Conservation (phyloP, 1,284 basidiomycete species). For the Xanthoconium separans region DNA sequence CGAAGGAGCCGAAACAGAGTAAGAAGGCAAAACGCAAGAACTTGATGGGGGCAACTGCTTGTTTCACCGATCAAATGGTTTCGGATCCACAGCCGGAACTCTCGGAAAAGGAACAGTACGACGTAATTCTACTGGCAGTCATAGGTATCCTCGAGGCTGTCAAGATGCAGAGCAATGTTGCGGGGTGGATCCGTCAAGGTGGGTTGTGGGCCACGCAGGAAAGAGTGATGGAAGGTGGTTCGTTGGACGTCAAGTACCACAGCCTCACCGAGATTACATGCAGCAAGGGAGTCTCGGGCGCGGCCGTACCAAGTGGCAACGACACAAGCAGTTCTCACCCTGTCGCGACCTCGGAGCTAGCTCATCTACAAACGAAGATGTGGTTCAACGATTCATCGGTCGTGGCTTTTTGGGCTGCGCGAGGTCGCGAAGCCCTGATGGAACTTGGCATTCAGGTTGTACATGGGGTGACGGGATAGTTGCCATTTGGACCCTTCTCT, state of each 20-base stretch:
- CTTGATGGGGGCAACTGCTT: neutral
- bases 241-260: neutral
- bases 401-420: constrained; percentile 49
- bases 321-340: constrained; percentile 14
- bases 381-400: constrained; percentile 57
- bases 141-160: constrained; percentile 67
- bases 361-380: constrained; percentile 25
- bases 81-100: neutral
- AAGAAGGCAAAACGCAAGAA: constrained; percentile 9
- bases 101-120: constrained; percentile 37
- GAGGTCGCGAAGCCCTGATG: constrained; percentile 48
- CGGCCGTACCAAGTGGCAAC: constrained; percentile 10
- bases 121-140: constrained; percentile 65
- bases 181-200: constrained; percentile 63
- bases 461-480: constrained; percentile 37
- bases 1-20: constrained; percentile 10
- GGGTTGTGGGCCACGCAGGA: constrained; percentile 43
- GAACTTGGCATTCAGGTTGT: constrained; percentile 48
- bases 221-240: constrained; percentile 1
- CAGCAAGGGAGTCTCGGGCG: neutral
- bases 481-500: neutral
- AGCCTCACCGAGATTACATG: too few species aligned
- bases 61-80: neutral
- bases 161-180: constrained; percentile 60
- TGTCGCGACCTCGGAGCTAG: constrained; percentile 3